Evolutionary conservation across 306 rosid species (phyloP).

Genomic region (Mimosa bimucronata): DNA sequence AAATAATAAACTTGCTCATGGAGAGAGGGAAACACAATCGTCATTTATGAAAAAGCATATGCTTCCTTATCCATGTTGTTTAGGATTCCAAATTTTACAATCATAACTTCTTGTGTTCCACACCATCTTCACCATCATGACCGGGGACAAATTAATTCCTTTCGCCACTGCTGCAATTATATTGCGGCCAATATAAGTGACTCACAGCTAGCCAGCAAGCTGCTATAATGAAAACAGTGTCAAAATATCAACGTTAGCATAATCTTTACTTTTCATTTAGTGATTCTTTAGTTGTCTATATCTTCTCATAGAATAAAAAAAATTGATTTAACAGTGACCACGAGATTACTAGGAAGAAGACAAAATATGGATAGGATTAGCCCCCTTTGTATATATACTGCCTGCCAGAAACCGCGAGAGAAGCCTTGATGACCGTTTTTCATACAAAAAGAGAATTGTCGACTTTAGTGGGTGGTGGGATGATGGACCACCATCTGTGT

Average conservation of each 20-base stretch:
- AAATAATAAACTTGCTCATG: neutral
- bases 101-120: conserved; percentile 45
- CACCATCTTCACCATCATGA: conserved; percentile 42
- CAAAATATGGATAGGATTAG: neutral
- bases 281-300: neutral
- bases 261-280: neutral
- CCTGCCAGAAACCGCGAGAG: conserved; percentile 22
- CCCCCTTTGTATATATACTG: neutral
- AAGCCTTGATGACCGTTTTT: conserved; percentile 3
- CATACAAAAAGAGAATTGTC: neutral
- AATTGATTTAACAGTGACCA: neutral
- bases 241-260: neutral
- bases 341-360: neutral
- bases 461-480: conserved; percentile 45
- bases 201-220: conserved; percentile 18
- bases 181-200: conserved; percentile 21
- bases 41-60: conserved; percentile 35
- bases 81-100: conserved; percentile 53
- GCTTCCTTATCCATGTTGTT: conserved; percentile 33
- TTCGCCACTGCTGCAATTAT: conserved; percentile 42
- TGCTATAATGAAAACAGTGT: neutral
- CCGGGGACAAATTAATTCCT: conserved; percentile 56
- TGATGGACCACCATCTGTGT: conserved; percentile 38
- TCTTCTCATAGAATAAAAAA: neutral
- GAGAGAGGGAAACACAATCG: conserved; percentile 10